Evolutionary conservation across 495 filamentous ascomycete species (phyloP), one percentile per base, ranked within the genome.

Genomic region (Pseudevernia furfuracea): DNA sequence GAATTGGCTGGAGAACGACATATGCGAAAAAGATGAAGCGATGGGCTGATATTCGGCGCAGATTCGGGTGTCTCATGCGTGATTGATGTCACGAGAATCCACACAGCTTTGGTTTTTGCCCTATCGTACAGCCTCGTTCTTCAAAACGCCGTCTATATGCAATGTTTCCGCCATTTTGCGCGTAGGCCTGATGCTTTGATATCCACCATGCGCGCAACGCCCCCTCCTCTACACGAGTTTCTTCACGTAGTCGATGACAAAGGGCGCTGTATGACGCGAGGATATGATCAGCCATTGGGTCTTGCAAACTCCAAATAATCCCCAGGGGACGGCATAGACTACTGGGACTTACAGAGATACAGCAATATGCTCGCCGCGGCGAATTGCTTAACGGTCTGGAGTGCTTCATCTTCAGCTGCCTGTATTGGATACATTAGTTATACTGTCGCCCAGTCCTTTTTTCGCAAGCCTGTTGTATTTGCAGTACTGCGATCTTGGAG

Each of bases 231-330:
- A 96, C 59, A 95, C 80, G 67, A 94, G 78, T 74, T 88, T 89
- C 70, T 77, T 83, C 67, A 88, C 81, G 70, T 86, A 89, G 68
- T 94, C 89, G 74, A 95, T 77, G 66, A 86, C 82, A 77, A 95
- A 95, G 63, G 91, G 91, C 61, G 89, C 91, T 94, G 66, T 52
- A 64, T 17, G 2, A 30, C 23, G 46, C 28, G 48, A 0, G 3
- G 8, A 61, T 2, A 17, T 36, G n/a, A 60, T 68, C 48, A 58
- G 49, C 46, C 34, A 58, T 48, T 25, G 38, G 41, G 25, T 15
- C 9, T 39, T 21, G 58, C 14, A 6, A 53, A 58, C 10, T 48
- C 39, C 32, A 30, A 60, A 19, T 30, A 1, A 19, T 15, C 10
- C 21, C 2, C 4, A 59, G 23, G 30, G 19, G 38, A 49, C 3